These are phyloP conservation scores for Aspergillus ellipticus DNA, from an alignment of 495 filamentous ascomycete species.

Conservation along the genomic window DNA sequence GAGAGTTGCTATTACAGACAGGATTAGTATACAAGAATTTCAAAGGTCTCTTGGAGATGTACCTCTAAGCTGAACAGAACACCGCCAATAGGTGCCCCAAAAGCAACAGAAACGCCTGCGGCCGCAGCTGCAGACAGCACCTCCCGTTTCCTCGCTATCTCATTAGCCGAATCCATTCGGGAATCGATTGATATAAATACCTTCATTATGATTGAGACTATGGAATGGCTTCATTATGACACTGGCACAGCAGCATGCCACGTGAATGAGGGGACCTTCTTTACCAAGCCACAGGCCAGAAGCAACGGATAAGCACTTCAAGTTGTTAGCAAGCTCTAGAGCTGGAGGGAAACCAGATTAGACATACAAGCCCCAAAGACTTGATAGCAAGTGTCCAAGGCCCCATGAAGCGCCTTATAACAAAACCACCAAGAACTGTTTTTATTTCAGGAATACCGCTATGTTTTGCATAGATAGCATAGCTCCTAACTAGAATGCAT, in stretches of 20 bases:
- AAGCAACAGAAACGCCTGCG: slow-evolving; percentile 94
- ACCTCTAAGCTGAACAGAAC: slow-evolving; percentile 90
- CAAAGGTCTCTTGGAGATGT: slow-evolving; percentile 8
- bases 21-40: slow-evolving; percentile 8
- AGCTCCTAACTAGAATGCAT: slow-evolving; percentile 74
- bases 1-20: slow-evolving; percentile 64
- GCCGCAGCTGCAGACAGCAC: slow-evolving; percentile 92
- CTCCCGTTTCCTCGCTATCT: slow-evolving; percentile 85
- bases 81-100: slow-evolving; percentile 93
- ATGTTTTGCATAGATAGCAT: slow-evolving; percentile 86
- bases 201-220: slow-evolving; percentile 84
- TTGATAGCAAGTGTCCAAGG: slow-evolving; percentile 92
- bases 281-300: slow-evolving; percentile 99
- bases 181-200: slow-evolving; percentile 36
- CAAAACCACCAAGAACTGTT: slow-evolving; percentile 90
- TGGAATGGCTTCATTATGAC: slow-evolving; percentile 89
- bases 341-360: not conserved
- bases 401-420: slow-evolving; percentile 88
- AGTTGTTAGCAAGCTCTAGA: slow-evolving; percentile 10
- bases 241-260: slow-evolving; percentile 96
- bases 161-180: slow-evolving; percentile 3
- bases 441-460: slow-evolving; percentile 99
- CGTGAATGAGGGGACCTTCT: slow-evolving; percentile 94
- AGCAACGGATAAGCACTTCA: slow-evolving; percentile 83
- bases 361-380: slow-evolving; percentile 77